phyloP scores from a whole-genome alignment of 768 basidiomycete genomes.

The Termitomyces bulborhizus region DNA sequence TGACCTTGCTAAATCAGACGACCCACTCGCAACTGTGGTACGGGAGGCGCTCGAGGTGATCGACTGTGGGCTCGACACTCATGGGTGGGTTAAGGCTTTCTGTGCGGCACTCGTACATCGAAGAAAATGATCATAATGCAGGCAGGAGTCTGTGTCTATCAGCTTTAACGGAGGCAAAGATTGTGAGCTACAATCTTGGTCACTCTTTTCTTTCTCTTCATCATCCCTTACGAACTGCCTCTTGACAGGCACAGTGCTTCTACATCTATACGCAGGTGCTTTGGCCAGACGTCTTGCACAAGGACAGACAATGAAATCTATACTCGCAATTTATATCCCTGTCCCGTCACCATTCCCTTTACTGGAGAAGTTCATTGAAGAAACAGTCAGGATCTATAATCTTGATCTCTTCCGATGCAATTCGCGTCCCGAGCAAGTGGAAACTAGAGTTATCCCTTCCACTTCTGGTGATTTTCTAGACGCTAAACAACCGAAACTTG shows the following conservation, averaged over 20 bases:
- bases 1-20: conserved; percentile 45
- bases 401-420: conserved; percentile 67
- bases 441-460: conserved; percentile 38
- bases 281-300: conserved; percentile 41
- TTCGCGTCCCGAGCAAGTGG: conserved; percentile 37
- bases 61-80: conserved; percentile 64
- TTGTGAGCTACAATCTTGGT: conserved; percentile 48
- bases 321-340: conserved; percentile 81
- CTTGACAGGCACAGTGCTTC: conserved; percentile 79
- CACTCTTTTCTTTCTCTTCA: neutral
- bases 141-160: conserved; percentile 68
- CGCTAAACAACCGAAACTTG: conserved; percentile 20
- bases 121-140: conserved; percentile 22
- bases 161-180: conserved; percentile 99
- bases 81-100: conserved; percentile 60
- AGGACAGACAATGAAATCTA: conserved; percentile 34
- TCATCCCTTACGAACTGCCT: conserved; percentile 1
- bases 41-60: conserved; percentile 81
- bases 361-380: conserved; percentile 79
- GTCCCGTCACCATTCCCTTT: conserved; percentile 81
- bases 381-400: conserved; percentile 54
- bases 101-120: conserved; percentile 7
- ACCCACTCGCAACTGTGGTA: conserved; percentile 54
- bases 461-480: conserved; percentile 17
- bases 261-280: conserved; percentile 81